Conservation (phyloP, 1,139 yeast genomes). For the Zygosaccharomyces pseudobailii region DNA sequence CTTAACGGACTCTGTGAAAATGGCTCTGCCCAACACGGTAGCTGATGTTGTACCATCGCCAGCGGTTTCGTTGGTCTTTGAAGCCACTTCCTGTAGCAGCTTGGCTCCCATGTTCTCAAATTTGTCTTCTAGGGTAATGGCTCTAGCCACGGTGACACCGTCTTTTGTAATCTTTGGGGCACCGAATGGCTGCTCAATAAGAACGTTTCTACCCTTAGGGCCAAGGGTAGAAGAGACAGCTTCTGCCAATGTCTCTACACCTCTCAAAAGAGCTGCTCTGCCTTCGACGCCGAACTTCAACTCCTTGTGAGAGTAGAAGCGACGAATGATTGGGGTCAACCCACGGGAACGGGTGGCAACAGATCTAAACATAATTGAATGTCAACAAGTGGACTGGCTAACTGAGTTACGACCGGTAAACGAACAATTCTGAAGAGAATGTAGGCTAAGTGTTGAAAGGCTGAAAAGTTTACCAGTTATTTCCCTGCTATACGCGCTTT, state of each 20-base stretch:
- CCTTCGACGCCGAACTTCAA: conserved; percentile 98
- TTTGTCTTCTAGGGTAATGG: conserved; percentile 82
- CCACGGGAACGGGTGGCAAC: conserved; percentile 25
- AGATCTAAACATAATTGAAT: conserved; percentile 25
- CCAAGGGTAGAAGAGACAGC: conserved; percentile 97
- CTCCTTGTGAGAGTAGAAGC: conserved; percentile 77
- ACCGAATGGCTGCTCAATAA: conserved; percentile 95
- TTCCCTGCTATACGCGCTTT: background rate
- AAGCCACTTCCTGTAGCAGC: conserved; percentile 94
- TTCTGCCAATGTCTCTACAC: conserved; percentile 94
- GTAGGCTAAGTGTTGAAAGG: background rate
- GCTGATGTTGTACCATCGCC: conserved; percentile 99
- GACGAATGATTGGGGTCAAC: conserved; percentile 20
- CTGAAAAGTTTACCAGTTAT: background rate
- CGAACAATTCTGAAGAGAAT: background rate
- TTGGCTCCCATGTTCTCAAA: conserved; percentile 95
- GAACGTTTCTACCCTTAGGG: conserved; percentile 97
- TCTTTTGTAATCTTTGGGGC: conserved; percentile 98
- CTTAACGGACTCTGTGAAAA: conserved; percentile 95
- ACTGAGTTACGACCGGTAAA: background rate
- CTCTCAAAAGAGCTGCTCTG: conserved; percentile 91
- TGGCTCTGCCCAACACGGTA: conserved; percentile 94
- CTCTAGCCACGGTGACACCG: conserved; percentile 96
- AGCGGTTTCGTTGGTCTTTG: conserved; percentile 96
- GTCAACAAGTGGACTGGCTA: conserved; percentile 1